phyloP scores from a whole-genome alignment of 345 rosid species.

The Rhizophora apiculata region DNA sequence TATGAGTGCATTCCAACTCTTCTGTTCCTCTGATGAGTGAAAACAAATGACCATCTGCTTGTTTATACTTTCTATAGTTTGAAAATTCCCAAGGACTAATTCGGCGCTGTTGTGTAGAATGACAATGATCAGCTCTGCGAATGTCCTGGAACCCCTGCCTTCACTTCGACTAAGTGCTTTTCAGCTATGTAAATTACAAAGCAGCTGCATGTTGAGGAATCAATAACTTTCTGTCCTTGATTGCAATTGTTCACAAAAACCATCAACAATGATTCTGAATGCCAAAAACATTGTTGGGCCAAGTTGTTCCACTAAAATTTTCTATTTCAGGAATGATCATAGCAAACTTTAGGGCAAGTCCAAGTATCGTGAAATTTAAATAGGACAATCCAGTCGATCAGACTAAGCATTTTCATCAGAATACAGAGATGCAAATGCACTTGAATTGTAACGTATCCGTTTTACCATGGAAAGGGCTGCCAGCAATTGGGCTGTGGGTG shows the following conservation, averaged over 20 bases:
- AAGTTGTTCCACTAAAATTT: background rate
- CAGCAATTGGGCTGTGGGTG: constrained; percentile 15
- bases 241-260: background rate
- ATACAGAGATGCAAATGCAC: background rate
- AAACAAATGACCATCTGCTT: no score
- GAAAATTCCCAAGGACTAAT: no score
- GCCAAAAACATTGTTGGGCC: background rate
- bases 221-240: background rate
- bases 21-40: no score
- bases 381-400: no score
- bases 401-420: no score
- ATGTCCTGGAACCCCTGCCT: background rate
- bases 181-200: background rate
- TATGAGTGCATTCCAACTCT: no score
- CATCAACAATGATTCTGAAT: background rate
- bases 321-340: no score
- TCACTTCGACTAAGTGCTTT: background rate
- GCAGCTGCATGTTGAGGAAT: no score
- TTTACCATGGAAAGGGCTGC: constrained; percentile 2
- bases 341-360: no score
- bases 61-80: no score
- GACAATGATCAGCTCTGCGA: background rate
- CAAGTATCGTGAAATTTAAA: no score
- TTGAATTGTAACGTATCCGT: background rate
- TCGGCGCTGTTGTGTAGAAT: background rate